Conservation (phyloP, 148 eudicot species). For the Fagopyrum homotropicum region DNA sequence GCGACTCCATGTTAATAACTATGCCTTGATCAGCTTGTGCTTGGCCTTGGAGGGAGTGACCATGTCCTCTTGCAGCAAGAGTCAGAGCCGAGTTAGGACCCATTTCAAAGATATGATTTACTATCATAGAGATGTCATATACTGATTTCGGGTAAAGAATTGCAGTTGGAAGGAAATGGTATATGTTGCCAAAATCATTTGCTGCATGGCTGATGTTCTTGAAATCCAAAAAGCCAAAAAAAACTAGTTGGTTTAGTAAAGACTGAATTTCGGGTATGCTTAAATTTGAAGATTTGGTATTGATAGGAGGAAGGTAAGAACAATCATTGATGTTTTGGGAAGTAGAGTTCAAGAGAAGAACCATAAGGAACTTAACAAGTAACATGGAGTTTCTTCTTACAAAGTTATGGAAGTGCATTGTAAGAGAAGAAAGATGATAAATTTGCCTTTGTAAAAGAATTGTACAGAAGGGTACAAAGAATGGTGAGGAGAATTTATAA, state of each 20-base stretch:
- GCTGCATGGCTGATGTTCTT: conserved; percentile 44
- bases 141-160: conserved; percentile 69
- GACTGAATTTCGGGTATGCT: conserved; percentile 21
- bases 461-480: conserved; percentile 21
- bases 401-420: conserved; percentile 27
- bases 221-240: conserved; percentile 47
- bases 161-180: conserved; percentile 56
- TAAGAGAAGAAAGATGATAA: conserved; percentile 8
- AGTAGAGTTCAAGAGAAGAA: conserved; percentile 33
- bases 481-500: conserved; percentile 29
- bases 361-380: conserved; percentile 31
- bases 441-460: conserved; percentile 7
- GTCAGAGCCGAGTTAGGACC: conserved; percentile 54
- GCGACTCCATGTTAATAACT: conserved; percentile 76
- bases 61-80: conserved; percentile 83
- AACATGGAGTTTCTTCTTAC: conserved; percentile 20
- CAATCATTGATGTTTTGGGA: conserved; percentile 36
- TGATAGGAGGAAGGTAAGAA: conserved; percentile 45
- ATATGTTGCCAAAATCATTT: conserved; percentile 72
- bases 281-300: conserved; percentile 25
- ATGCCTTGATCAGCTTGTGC: conserved; percentile 68
- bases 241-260: conserved; percentile 31
- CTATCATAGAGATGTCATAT: conserved; percentile 54
- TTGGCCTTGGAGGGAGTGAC: conserved; percentile 90
- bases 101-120: conserved; percentile 51